Base-by-base conservation (phyloP, 768 basidiomycete species). In the Ramaria sp. region DNA sequence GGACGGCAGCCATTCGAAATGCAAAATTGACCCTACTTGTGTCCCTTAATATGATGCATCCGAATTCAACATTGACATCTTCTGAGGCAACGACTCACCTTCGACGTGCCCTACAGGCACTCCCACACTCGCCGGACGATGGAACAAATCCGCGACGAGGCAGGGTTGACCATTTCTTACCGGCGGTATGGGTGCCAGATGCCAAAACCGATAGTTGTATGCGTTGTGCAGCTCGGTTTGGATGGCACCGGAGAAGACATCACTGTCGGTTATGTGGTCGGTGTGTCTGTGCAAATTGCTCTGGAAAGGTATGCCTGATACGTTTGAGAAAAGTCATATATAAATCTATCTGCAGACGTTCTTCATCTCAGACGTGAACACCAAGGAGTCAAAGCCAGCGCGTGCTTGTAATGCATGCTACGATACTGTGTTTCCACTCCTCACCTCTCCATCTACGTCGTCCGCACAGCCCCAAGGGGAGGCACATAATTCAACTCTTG, bases 121-220 rank as follows among this genome's bases (percentile, higher is more conserved):
- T 87, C 32, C 85, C 85, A 0, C 82, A 85, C 61, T 72, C 73
- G 1, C 82, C 82, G 0, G 70, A 81, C 24, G 64, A 62, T 50
- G 71, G 73, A n/a, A 15, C 45, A 1, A 64, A 61, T 38, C 66
- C 74, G 59, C 69, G 73, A 60, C 36, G 43, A 32, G 71, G 73
- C 9, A 76, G 70, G 62, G 83, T 86, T 52, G 86, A 87, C 43
- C 81, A 87, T 66, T 95, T 91, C 71, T 80, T 91, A 1, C 92
- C 93, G 4, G 86, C 93, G 0, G 78, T 95, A 24, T 96, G 93
- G 93, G 83, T 94, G 28, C 90, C 93, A 0, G 90, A 96, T 63
- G 78, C 80, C 56, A 87, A 78, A 65, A 83, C 88, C n/a, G 77
- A 78, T 52, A 73, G 75, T 20, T 96, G 93, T 64, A 92, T 91